Conservation (phyloP, 2,329 filamentous ascomycete genomes). For the Botrytis pseudocinerea region DNA sequence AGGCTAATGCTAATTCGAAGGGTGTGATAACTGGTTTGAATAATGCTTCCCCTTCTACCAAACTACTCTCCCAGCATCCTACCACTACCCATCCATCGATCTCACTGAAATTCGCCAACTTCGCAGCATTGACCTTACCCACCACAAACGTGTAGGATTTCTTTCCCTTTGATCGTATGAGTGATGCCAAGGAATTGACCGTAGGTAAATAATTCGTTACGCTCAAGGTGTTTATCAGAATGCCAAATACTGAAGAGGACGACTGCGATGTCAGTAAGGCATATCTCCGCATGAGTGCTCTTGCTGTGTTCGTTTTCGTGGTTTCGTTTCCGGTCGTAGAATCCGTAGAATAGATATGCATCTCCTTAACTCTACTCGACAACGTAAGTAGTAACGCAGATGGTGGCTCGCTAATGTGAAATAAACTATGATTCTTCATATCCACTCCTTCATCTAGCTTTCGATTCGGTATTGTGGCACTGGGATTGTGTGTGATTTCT, state of each 20-base stretch:
- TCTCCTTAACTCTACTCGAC: slow-evolving; percentile 73
- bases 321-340: slow-evolving; percentile 38
- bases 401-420: slow-evolving; percentile 82
- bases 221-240: slow-evolving; percentile 92
- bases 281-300: slow-evolving; percentile 78
- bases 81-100: slow-evolving; percentile 96
- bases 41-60: slow-evolving; percentile 87
- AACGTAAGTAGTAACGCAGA: slow-evolving; percentile 85
- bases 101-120: slow-evolving; percentile 94
- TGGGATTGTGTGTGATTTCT: slow-evolving; percentile 73
- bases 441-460: slow-evolving; percentile 48
- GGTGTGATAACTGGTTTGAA: slow-evolving; percentile 92
- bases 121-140: slow-evolving; percentile 92
- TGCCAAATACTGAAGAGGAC: slow-evolving; percentile 83
- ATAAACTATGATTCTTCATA: slow-evolving; percentile 59
- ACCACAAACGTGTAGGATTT: slow-evolving; percentile 97
- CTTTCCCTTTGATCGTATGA: slow-evolving; percentile 80
- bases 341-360: slow-evolving; percentile 73
- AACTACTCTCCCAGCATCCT: slow-evolving; percentile 94
- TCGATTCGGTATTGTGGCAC: slow-evolving; percentile 81
- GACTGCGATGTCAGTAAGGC: slow-evolving; percentile 79
- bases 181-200: slow-evolving; percentile 68
- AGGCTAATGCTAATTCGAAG: slow-evolving; percentile 80
- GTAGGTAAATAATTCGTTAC: slow-evolving; percentile 87
- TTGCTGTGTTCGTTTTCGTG: slow-evolving; percentile 46